Evolutionary conservation across 1,139 yeast species (phyloP), one percentile per base, ranked within the genome.

Genomic region (Saccharomyces hybrid): DNA sequence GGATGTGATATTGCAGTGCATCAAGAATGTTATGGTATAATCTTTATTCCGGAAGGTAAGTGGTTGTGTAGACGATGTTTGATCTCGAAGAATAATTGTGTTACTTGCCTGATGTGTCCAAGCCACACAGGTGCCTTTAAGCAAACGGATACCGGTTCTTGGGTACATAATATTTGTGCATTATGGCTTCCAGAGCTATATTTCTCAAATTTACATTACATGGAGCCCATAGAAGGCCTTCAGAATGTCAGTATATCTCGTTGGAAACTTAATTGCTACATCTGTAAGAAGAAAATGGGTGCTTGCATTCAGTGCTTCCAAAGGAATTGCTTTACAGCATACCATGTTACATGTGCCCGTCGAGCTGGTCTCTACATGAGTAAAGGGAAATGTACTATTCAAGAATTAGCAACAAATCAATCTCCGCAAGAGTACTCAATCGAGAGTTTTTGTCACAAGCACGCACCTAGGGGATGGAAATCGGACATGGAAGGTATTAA

Each of bases 1-100:
- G 96, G 97, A 1, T 93, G 99, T 69, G 89, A 93, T 64, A 85
- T 91, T 47, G 98, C 97, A 0, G 98, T 91, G 1, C 99, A 93
- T 67, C 99, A 93, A 70, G 98, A 93, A 64, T 93, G 99, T 69
- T 93, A 93, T 69, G 99, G 99, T 3, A 89, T 93, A 1, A 91
- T 96, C 0, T 91, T 90, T 64, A 91, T 93, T 23, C 99, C 99
- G 0, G 98, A 93, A 67, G 98, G 98, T 0, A 95, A 88, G 63
- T 93, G 99, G 99, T 75, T 89, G 8, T 93, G 99, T 64, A 80
- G 96, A 3, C 78, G 85, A 56, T 93, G 99, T 69, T 78, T 86
- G 77, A 80, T 85, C 11, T 76, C 83, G 53, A 68, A 79, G 59
- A 77, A 81, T 61, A 72, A 77, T 52, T 74, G 77, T 29, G 76